Evolutionary conservation across 352 stramenopile genomes (phyloP), one percentile per base, ranked within the genome.

Genomic region (Globisporangium carolinianum): DNA sequence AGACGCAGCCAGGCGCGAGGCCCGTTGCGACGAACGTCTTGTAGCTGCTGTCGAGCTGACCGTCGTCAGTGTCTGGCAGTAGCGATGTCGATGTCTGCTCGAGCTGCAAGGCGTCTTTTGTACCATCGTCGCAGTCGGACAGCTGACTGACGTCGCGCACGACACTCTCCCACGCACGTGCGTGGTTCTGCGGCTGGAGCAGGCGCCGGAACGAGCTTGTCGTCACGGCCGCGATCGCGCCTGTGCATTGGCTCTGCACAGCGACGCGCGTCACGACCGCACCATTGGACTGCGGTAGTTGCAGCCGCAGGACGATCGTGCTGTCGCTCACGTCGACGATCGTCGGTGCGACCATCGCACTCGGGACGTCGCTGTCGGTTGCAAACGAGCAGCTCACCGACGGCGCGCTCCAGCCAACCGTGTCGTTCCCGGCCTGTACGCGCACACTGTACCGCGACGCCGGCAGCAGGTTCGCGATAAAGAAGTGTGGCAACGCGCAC

Each of bases 341-440:
- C 4, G 11, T 60, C 2, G 74, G 74, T 5, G 72, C 65, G 4
- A 57, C 54, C 51, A 83, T 75, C 11, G 70, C 65, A 15, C 76
- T 81, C 4, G 76, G 72, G 0, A 73, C 65, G 17, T 77, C 69
- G 47, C 69, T 64, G n/a, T 73, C 63, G 0, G 76, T 87, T 42
- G 69, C 62, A 32, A 77, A 60, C 1, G 62, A 10, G 3, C 66
- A 38, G 2, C 57, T 4, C 0, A 60, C 39, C 2, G 69, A 81
- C 24, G 45, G 63, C 4, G 46, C 43, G 50, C 76, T 83, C 76
- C 74, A 83, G 0, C 76, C 76, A 14, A 79, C 61, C 0, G 58
- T 67, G 58, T 68, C 66, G 36, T 83, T 85, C 6, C 74, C 74
- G 1, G 74, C 71, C 41, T 79, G 71, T 0, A 87, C 68, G 1